A percentile compares a stretch with the other conserved stretches of the same genome.
These are phyloP conservation scores for Wickerhamomyces alni DNA, from an alignment of 805 yeast species.

Conservation along the genomic window DNA sequence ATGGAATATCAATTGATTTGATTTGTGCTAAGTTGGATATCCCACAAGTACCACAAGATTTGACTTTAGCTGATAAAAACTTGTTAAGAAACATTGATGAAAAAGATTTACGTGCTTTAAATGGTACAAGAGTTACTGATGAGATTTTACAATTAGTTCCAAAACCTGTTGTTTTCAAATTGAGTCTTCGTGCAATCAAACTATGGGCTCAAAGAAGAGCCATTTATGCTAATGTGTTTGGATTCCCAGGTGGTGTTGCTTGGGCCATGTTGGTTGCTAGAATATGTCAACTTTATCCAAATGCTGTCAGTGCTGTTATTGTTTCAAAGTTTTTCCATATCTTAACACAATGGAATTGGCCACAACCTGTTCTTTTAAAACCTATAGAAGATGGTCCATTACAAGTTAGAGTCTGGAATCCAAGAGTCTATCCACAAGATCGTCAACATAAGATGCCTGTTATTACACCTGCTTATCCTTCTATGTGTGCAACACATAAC, in stretches of 20 bases:
- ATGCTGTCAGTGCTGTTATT: constrained; percentile 88
- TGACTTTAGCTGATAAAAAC: constrained; percentile 80
- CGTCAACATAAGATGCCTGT: constrained; percentile 94
- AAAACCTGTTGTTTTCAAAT: constrained; percentile 85
- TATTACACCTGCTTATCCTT: constrained; percentile 96
- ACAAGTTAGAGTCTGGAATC: constrained; percentile 96
- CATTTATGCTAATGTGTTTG: constrained; percentile 88
- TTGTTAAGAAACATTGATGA: constrained; percentile 85
- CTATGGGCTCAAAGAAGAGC: constrained; percentile 97
- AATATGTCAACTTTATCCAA: constrained; percentile 93
- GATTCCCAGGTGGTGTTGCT: constrained; percentile 99
- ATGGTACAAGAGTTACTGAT: constrained; percentile 97
- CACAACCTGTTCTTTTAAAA: constrained; percentile 90
- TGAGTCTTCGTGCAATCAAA: constrained; percentile 87
- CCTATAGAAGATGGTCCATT: constrained; percentile 96
- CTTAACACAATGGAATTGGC: constrained; percentile 93
- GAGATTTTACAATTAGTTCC: constrained; percentile 88
- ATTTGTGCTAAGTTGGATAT: constrained; percentile 79
- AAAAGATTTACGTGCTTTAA: constrained; percentile 79
- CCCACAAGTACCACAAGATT: constrained; percentile 70
- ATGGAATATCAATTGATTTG: constrained; percentile 90
- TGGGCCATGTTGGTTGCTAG: constrained; percentile 99
- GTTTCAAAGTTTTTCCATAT: constrained; percentile 87
- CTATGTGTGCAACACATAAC: constrained; percentile 99
- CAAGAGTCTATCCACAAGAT: constrained; percentile 83